Evolutionary conservation across 106 monocot species (phyloP).

Genomic region (Dioscorea alata): DNA sequence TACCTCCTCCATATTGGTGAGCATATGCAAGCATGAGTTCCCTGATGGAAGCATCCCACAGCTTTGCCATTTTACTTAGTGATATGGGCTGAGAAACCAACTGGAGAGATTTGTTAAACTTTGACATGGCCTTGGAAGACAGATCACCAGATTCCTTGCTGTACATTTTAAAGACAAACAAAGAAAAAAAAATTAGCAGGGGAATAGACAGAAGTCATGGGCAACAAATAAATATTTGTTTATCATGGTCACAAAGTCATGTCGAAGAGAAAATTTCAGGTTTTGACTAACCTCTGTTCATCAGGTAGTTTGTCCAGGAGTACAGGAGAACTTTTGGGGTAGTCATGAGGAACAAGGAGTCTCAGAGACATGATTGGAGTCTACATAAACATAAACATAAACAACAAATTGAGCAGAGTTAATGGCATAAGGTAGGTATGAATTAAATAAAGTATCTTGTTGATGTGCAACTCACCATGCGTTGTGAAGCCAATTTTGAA

Average conservation of each 20-base stretch:
- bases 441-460: too few species aligned
- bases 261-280: too few species aligned
- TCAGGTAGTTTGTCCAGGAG: slow-evolving; percentile 57
- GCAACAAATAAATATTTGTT: too few species aligned
- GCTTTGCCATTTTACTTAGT: slow-evolving; percentile 54
- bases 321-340: slow-evolving; percentile 64
- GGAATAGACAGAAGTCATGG: too few species aligned
- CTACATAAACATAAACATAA: slow-evolving; percentile 18
- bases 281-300: slow-evolving; percentile 31
- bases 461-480: slow-evolving; percentile 30
- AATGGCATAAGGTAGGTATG: background rate
- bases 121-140: slow-evolving; percentile 47
- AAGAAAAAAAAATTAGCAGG: background rate
- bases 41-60: slow-evolving; percentile 58
- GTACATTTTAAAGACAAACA: slow-evolving; percentile 1
- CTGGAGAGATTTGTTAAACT: slow-evolving; percentile 43
- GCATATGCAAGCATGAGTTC: slow-evolving; percentile 61
- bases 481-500: slow-evolving; percentile 43
- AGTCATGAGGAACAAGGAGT: slow-evolving; percentile 56
- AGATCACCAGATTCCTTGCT: slow-evolving; percentile 55
- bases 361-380: slow-evolving; percentile 59
- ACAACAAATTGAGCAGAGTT: background rate
- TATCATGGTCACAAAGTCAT: too few species aligned
- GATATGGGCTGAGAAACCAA: slow-evolving; percentile 53
- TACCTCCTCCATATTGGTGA: slow-evolving; percentile 56